Conservation (phyloP, 495 filamentous ascomycete species). For the Darksidea phi region DNA sequence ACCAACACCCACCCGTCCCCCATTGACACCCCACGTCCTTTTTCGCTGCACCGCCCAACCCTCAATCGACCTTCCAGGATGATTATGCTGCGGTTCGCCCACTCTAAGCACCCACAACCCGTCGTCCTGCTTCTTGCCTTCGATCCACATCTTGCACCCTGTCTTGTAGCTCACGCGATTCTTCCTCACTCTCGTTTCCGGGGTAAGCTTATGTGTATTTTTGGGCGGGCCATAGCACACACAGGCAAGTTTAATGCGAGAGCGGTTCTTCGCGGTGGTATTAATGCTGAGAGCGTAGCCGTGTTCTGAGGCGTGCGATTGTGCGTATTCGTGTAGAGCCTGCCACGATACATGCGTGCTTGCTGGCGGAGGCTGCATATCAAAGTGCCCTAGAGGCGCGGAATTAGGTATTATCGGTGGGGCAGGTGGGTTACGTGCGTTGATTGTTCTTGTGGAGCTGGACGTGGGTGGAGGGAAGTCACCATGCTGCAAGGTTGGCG, state of each 20-base stretch:
- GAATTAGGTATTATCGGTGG: slow-evolving; percentile 21
- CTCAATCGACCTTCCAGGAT: slow-evolving; percentile 23
- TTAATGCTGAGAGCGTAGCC: slow-evolving; percentile 38
- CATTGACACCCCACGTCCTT: slow-evolving; percentile 31
- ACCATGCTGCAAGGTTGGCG: neutral
- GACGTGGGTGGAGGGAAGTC: neutral
- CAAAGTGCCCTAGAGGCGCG: slow-evolving; percentile 21
- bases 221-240: slow-evolving; percentile 37
- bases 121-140: slow-evolving; percentile 33
- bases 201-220: slow-evolving; percentile 37
- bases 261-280: slow-evolving; percentile 31
- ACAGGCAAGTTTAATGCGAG: slow-evolving; percentile 34
- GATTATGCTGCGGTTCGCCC: slow-evolving; percentile 29
- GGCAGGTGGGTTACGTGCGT: neutral
- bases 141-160: slow-evolving; percentile 37
- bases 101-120: slow-evolving; percentile 32
- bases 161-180: slow-evolving; percentile 34
- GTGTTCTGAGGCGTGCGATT: slow-evolving; percentile 33
- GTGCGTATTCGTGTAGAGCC: slow-evolving; percentile 32
- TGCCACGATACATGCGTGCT: slow-evolving; percentile 22
- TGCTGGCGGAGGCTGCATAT: slow-evolving; percentile 31
- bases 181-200: slow-evolving; percentile 35
- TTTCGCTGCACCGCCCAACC: slow-evolving; percentile 35
- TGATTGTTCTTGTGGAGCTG: neutral
- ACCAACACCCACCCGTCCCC: slow-evolving; percentile 28